Evolutionary conservation across 2,329 filamentous ascomycete species (phyloP), one percentile per base, ranked within the genome.

Genomic region (Trichoderma asperellum): DNA sequence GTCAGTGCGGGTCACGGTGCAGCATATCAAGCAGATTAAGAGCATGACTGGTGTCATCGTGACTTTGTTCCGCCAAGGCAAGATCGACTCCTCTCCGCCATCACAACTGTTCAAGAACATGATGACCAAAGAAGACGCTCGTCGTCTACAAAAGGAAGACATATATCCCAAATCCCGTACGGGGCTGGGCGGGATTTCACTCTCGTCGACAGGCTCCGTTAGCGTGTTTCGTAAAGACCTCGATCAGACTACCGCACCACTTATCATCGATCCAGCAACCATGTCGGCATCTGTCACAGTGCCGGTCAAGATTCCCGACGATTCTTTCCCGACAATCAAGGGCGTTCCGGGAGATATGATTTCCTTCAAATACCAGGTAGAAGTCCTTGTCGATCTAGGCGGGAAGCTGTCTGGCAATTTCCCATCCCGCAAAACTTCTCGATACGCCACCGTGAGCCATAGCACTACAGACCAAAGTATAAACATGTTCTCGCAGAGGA

Each of bases 181-280:
- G 0, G 94, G 94, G 0, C 86, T 97, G 8, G 92, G 92, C 18
- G 94, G 94, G 0, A 83, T 98, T 34, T 96, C 94, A 1, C 84
- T 98, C 52, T 93, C 92, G 1, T 96, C 93, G 1, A 92, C 92
- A 7, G 91, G 93, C 47, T 94, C 94, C 2, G 95, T 90, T 77
- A 96, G 94, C 78, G 87, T 96, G n/a, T 98, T 97, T 78, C 91
- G 96, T 66, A 98, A 98, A 78, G 96, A 99, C 78, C 83, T 99
- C 4, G 91, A 92, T 5, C 96, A 99, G 78, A 91, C 92, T 1
- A 93, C 96, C 68, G 91, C 92, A 24, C 94, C 96, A 5, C 84
- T 99, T 57, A 93, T 97, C 67, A 90, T 98, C 66, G 91, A 98
- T 75, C 95, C 94, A 0, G 83, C 80, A 32, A 94, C 90, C 0